Evolutionary conservation across 345 rosid genomes (phyloP).

Genomic region (Geranium brycei): DNA sequence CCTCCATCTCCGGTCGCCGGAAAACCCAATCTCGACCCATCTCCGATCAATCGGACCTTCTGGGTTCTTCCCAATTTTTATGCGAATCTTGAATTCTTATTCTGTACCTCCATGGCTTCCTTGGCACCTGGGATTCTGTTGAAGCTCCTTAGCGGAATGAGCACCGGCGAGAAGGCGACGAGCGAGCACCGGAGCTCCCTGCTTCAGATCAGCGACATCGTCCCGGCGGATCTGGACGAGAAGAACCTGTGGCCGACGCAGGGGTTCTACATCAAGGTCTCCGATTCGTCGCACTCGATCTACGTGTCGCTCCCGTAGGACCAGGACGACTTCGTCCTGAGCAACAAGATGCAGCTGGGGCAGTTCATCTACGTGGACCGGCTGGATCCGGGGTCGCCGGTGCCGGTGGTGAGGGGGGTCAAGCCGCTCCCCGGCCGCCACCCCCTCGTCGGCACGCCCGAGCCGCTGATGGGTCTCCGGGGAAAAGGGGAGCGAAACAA

Average conservation of each 20-base stretch:
- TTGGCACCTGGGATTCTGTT: slow-evolving; percentile 67
- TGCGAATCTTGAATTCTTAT: neutral
- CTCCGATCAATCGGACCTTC: too few relatives aligned
- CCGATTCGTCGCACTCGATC: slow-evolving; percentile 85
- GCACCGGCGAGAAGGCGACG: slow-evolving; percentile 71
- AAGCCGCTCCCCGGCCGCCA: slow-evolving; percentile 89
- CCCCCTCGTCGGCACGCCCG: slow-evolving; percentile 79
- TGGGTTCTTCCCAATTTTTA: slow-evolving; percentile 1
- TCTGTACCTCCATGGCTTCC: slow-evolving; percentile 40
- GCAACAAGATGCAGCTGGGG: slow-evolving; percentile 88
- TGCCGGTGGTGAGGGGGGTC: slow-evolving; percentile 68
- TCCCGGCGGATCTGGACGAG: slow-evolving; percentile 91
- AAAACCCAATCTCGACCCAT: neutral
- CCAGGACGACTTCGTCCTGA: slow-evolving; percentile 69
- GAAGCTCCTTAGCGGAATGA: slow-evolving; percentile 76
- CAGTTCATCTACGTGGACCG: slow-evolving; percentile 79
- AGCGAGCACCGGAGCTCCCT: slow-evolving; percentile 80
- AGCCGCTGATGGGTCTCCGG: slow-evolving; percentile 64
- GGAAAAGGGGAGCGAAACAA: slow-evolving; percentile 32
- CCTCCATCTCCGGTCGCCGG: neutral
- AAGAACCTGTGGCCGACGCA: slow-evolving; percentile 76
- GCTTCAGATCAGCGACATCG: slow-evolving; percentile 83
- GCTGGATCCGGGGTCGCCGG: slow-evolving; percentile 86
- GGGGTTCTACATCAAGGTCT: slow-evolving; percentile 85
- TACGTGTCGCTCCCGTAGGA: slow-evolving; percentile 81